These are phyloP conservation scores for Colletotrichum sp. DNA, from an alignment of 2,329 filamentous ascomycete genomes.

Conservation along the genomic window DNA sequence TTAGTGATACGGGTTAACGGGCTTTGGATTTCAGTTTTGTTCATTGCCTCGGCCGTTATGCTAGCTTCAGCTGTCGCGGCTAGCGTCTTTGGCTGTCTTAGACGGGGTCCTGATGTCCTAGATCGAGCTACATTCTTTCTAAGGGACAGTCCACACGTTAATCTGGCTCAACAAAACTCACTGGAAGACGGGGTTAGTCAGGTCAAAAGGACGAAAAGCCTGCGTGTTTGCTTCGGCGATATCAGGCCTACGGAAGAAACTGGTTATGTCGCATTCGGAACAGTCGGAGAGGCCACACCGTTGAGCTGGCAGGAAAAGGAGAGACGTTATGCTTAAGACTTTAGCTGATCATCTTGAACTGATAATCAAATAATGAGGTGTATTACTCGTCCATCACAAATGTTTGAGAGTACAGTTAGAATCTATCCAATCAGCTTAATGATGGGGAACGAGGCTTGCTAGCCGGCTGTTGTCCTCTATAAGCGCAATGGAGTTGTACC, in stretches of 20 bases:
- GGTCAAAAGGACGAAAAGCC: not conserved
- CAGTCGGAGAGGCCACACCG: not conserved
- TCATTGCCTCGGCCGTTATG: not conserved
- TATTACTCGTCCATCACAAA: too few relatives aligned
- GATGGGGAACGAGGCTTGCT: not conserved
- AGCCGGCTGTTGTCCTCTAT: too few relatives aligned
- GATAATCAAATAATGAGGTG: too few relatives aligned
- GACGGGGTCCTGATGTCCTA: constrained; percentile 29
- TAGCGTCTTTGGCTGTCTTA: constrained; percentile 27
- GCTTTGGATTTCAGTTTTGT: not conserved
- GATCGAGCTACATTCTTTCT: constrained; percentile 20
- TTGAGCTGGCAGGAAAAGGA: not conserved
- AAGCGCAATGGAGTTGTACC: too few relatives aligned
- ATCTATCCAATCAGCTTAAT: not conserved
- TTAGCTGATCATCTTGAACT: accelerated
- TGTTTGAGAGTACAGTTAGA: not conserved
- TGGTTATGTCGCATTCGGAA: not conserved
- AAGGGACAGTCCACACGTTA: not conserved
- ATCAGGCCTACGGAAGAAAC: not conserved
- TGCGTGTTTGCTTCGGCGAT: not conserved
- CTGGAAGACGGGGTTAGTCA: not conserved
- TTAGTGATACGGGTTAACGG: not conserved
- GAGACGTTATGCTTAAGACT: not conserved
- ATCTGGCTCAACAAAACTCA: not conserved
- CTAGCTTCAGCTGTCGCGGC: not conserved